Evolutionary conservation across 208 protist species (phyloP), one percentile per base, ranked within the genome.

Genomic region (Leishmania aethiopica): DNA sequence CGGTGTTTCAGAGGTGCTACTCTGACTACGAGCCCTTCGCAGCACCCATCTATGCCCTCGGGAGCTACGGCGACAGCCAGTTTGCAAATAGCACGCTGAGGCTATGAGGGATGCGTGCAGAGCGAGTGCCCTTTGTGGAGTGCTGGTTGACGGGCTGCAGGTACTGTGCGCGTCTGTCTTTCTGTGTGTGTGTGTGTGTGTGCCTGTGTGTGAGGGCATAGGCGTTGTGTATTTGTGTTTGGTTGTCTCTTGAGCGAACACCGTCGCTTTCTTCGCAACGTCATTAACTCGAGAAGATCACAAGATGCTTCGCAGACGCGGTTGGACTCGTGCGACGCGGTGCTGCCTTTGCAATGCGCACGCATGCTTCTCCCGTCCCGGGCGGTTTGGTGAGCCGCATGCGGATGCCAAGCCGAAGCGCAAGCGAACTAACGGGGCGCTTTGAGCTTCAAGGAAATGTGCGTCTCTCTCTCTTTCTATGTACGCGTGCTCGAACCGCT

Each of bases 11-110:
- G 47, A 84, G 84, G 62, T 98, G 96, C 84, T 97, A 97, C 90
- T 92, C 89, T 11, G 96, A 98, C 81, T 97, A 96, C 82, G 94
- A 97, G 77, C 96, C 96, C 5, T 98, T 96, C 78, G 89, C 88
- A 3, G 92, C 93, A 1, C 95, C 95, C 3, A 77, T 96, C 51
- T 98, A 96, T 76, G 80, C 87, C n/a, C 79, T 97, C 57, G 94
- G 93, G 11, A 97, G 90, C 84, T 96, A 97, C 82, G 92, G 93
- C 0, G 90, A 95, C 0, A 84, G 80, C 10, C 84, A 72, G 60
- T 96, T 97, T 71, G 32, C 82, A 1, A 92, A 90, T 53, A 74
- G 81, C 17, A 84, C 79, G 8, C 69, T 83, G 10, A 87, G 81
- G 75, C 66, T 83, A 51, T 86, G 75, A 78, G 37, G 8, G 51